Base-by-base conservation (phyloP, 371 early-diverging fungal species). In the Rhizopus arrhizus region DNA sequence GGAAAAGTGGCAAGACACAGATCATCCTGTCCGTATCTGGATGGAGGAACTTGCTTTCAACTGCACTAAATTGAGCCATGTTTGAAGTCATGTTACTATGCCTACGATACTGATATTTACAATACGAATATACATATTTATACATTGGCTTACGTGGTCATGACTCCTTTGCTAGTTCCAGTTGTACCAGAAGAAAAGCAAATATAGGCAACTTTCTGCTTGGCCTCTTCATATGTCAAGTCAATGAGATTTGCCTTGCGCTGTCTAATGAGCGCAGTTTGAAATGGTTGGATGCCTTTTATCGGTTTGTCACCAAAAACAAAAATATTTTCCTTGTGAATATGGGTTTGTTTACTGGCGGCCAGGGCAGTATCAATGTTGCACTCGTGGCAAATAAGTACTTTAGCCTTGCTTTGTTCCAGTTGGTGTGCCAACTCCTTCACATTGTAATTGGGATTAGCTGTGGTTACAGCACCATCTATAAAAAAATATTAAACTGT, bases 151-250 rank as follows among this genome's bases (percentile, higher is more conserved):
- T 69, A 75, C 77, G 92, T 89, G 4, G 91, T 84, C 76, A 86
- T 80, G 6, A 94, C 95, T 34, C 94, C 94, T 70, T 95, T 89
- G 61, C 85, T 75, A 28, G 13, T 73, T 47, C 90, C 91, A 1
- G 90, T 89, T 5, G 91, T 93, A 0, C 93, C 93, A 5, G 88
- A 87, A n/a, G 89, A 89, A 69, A 90, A 93, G 70, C 90, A 90
- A 29, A 93, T 73, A 59, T 84, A 84, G 2, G 90, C 85, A 36
- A 82, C 81, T 45, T 73, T 69, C 15, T 59, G 53, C 34, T 69
- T 66, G 41, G 64, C 58, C 49, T 80, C 73, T 40, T 73, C 66
- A 10, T 48, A 61, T 0, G 65, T 64, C 7, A 62, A 51, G 2
- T 68, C 59, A 11, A 60, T 68, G 12, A 74, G 65, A 4, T 45